Conservation (phyloP, 2,329 filamentous ascomycete species). For the Lachnum nothofagi region DNA sequence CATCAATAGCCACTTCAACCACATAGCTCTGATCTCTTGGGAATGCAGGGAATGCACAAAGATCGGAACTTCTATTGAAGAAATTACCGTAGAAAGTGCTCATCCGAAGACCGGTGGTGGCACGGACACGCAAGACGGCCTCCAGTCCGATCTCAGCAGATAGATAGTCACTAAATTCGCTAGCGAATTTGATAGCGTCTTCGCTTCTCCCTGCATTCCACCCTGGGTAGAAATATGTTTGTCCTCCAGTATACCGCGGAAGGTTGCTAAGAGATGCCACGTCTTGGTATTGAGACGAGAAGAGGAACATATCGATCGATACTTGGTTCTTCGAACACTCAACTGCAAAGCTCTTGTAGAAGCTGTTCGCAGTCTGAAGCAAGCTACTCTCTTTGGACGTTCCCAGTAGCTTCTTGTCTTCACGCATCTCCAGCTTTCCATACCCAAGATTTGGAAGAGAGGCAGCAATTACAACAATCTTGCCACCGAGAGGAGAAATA, state of each 20-base stretch:
- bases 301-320: conserved; percentile 96
- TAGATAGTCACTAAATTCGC: conserved; percentile 94
- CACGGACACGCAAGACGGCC: conserved; percentile 89
- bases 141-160: conserved; percentile 94
- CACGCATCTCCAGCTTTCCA: conserved; percentile 85
- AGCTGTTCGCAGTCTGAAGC: conserved; percentile 87
- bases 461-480: conserved; percentile 86
- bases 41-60: conserved; percentile 97
- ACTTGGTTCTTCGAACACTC: conserved; percentile 99
- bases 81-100: conserved; percentile 99
- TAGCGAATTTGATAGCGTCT: conserved; percentile 95
- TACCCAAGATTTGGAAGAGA: conserved; percentile 85
- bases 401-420: conserved; percentile 92
- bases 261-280: conserved; percentile 94
- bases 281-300: conserved; percentile 93
- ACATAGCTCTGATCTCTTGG: conserved; percentile 96
- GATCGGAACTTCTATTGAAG: conserved; percentile 95
- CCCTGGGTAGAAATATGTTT: conserved; percentile 95
- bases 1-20: conserved; percentile 96
- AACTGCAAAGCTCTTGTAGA: conserved; percentile 98
- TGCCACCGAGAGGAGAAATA: conserved; percentile 88
- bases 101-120: conserved; percentile 91
- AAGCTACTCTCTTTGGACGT: conserved; percentile 86
- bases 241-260: conserved; percentile 90
- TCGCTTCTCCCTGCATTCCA: conserved; percentile 94